These are phyloP conservation scores for Cymbopogon citratus DNA, from an alignment of 176 grass and related monocot species.

Conservation along the genomic window DNA sequence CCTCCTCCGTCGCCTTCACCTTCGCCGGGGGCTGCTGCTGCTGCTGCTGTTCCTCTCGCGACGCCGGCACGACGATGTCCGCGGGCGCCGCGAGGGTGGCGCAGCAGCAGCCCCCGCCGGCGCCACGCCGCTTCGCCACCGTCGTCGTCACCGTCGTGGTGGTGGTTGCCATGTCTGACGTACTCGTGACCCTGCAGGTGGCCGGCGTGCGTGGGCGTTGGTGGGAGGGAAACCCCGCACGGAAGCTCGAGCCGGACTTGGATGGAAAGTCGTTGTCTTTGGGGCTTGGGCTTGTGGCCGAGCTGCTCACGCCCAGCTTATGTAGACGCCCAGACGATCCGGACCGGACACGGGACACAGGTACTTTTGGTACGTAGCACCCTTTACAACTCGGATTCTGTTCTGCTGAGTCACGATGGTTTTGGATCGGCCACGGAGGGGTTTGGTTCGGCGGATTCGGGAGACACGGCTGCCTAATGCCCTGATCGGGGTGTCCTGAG, in stretches of 20 bases:
- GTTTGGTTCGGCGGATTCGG: neutral
- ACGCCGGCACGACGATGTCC: neutral
- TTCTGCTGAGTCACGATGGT: neutral
- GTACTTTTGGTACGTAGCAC: neutral
- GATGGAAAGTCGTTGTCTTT: neutral
- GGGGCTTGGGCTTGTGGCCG: neutral
- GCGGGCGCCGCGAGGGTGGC: neutral
- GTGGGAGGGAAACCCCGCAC: neutral
- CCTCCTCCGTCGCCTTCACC: neutral
- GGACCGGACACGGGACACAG: too few species aligned
- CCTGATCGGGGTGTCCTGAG: neutral
- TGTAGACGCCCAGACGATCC: neutral
- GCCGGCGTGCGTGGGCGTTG: neutral
- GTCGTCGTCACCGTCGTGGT: neutral
- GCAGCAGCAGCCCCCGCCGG: neutral
- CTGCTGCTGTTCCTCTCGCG: neutral
- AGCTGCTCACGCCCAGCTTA: neutral
- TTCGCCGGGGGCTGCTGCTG: neutral
- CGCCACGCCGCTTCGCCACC: neutral
- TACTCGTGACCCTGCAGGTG: neutral
- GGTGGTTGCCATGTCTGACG: neutral
- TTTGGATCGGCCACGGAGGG: too few species aligned
- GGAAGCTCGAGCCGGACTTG: neutral
- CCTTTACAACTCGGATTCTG: neutral
- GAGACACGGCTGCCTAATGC: neutral